These are phyloP conservation scores for Nicotiana obtusifolia DNA, from an alignment of 257 asterid genomes.

Conservation along the genomic window DNA sequence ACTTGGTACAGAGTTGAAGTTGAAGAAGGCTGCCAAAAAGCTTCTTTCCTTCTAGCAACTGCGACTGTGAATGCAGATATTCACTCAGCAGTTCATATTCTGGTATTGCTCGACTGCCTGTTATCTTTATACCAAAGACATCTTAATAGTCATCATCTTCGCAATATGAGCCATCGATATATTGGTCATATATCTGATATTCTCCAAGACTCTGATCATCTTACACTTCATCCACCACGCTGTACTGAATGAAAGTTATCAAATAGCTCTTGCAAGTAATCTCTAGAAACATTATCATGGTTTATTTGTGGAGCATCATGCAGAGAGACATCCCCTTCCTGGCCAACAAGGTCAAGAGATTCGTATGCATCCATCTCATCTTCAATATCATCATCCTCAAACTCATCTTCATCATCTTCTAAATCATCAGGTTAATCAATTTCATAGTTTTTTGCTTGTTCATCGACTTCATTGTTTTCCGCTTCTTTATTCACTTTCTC, in stretches of 20 bases:
- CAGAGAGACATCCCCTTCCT: constrained; percentile 31
- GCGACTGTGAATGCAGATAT: no score
- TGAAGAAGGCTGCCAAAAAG: no score
- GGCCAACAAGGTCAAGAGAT: constrained; percentile 47
- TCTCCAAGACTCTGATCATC: constrained; percentile 47
- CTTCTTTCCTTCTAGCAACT: no score
- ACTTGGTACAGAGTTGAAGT: no score
- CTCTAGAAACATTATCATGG: constrained; percentile 56
- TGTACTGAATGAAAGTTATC: constrained; percentile 54
- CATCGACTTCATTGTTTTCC: constrained; percentile 8
- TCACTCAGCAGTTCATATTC: no score
- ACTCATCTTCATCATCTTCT: constrained; percentile 9
- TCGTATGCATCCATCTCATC: constrained; percentile 55
- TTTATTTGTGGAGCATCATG: constrained; percentile 41
- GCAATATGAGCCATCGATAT: constrained; percentile 44
- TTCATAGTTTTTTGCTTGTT: neutral
- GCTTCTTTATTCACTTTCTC: constrained; percentile 33
- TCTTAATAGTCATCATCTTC: constrained; percentile 49
- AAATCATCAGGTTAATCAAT: constrained; percentile 9
- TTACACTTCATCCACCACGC: constrained; percentile 26
- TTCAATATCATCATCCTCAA: constrained; percentile 58
- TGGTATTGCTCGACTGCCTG: no score
- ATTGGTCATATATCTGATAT: constrained; percentile 69
- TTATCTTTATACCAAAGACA: neutral
- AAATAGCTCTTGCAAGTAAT: constrained; percentile 78